A percentile compares a stretch with the other conserved stretches of the same genome.
These are phyloP conservation scores for Amanita phalloides DNA, from an alignment of 768 basidiomycete species.

Conservation along the genomic window DNA sequence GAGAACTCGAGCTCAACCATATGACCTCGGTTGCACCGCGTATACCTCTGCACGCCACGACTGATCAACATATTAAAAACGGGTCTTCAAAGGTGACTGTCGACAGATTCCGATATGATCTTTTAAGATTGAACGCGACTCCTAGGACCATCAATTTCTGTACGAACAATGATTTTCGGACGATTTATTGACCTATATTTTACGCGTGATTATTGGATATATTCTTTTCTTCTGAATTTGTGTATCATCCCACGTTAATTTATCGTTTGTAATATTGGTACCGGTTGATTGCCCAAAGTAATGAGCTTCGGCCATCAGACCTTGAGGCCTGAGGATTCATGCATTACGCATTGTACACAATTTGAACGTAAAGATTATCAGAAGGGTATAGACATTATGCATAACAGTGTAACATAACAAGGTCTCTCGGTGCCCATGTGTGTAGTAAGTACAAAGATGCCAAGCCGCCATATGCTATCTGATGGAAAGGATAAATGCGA, in stretches of 20 bases:
- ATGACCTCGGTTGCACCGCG: conserved; percentile 32
- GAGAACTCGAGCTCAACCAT: conserved; percentile 35
- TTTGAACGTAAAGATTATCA: not conserved
- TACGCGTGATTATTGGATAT: not conserved
- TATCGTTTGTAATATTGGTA: conserved; percentile 3
- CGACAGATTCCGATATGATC: not conserved
- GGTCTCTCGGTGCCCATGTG: not conserved
- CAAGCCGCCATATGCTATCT: not conserved
- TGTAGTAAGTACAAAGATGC: conserved; percentile 4
- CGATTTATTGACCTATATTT: not conserved
- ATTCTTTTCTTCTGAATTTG: not conserved
- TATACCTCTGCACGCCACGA: conserved; percentile 19
- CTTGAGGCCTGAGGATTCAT: not conserved
- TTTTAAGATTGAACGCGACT: not conserved
- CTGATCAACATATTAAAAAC: conserved; percentile 18
- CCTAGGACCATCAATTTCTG: not conserved
- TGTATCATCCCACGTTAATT: conserved; percentile 1
- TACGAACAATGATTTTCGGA: not conserved
- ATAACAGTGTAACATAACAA: conserved; percentile 4
- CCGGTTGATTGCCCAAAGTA: not conserved
- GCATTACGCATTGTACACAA: not conserved
- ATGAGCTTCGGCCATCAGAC: not conserved
- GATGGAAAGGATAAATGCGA: not conserved
- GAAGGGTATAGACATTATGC: conserved; percentile 5
- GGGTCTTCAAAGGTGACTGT: conserved; percentile 16